These are phyloP conservation scores for Ophiosphaerella narmari DNA, from an alignment of 2,329 filamentous ascomycete species.

Conservation along the genomic window DNA sequence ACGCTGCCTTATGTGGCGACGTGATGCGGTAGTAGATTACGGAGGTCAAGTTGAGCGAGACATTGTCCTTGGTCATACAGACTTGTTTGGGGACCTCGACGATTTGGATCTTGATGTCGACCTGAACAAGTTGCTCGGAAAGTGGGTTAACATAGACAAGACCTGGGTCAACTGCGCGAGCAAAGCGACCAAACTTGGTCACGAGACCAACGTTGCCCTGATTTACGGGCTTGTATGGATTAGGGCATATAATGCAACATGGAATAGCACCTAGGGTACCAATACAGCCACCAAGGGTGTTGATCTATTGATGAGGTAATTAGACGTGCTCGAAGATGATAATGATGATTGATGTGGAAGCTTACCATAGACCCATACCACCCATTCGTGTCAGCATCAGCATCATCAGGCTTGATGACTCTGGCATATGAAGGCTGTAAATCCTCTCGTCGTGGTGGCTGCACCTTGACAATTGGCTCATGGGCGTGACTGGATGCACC, in stretches of 20 bases:
- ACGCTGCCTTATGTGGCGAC: conserved; percentile 93
- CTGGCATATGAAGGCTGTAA: conserved; percentile 82
- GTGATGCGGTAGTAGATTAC: conserved; percentile 99
- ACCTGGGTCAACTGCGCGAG: conserved; percentile 93
- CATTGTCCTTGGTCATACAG: conserved; percentile 99
- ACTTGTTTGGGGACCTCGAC: conserved; percentile 95
- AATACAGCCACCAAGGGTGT: conserved; percentile 72
- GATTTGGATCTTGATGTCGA: conserved; percentile 99
- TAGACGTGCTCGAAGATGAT: neutral
- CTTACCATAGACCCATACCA: conserved; percentile 81
- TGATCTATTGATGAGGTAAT: conserved; percentile 56
- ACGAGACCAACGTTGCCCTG: conserved; percentile 96
- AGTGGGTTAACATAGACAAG: conserved; percentile 97
- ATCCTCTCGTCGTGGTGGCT: conserved; percentile 81
- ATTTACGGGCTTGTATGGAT: conserved; percentile 89
- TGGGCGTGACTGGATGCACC: conserved; percentile 11
- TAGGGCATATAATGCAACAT: conserved; percentile 89
- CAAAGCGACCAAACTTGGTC: conserved; percentile 93
- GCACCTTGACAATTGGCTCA: conserved; percentile 61
- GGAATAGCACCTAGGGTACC: conserved; percentile 85
- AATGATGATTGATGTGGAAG: neutral
- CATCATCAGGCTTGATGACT: conserved; percentile 63
- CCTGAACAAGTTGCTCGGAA: conserved; percentile 83
- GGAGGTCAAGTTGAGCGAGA: conserved; percentile 88
- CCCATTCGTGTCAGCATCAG: conserved; percentile 72